These are phyloP conservation scores for Seminavis robusta DNA, from an alignment of 108 stramenopile genomes.

Conservation along the genomic window DNA sequence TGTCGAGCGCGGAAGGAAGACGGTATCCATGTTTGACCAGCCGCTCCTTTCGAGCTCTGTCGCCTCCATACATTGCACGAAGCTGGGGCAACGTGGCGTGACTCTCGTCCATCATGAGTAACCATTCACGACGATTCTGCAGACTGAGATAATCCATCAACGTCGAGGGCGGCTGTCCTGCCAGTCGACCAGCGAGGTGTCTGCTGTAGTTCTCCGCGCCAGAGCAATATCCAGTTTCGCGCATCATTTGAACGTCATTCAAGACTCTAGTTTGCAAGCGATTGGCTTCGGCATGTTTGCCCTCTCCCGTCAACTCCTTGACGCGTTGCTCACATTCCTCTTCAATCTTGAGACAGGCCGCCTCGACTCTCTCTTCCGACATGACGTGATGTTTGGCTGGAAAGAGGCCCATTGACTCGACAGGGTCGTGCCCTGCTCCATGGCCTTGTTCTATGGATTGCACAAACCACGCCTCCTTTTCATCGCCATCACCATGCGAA, in stretches of 20 bases:
- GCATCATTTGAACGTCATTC: slow-evolving; percentile 51
- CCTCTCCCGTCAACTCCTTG: slow-evolving; percentile 25
- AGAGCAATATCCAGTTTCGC: slow-evolving; percentile 56
- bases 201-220: slow-evolving; percentile 79
- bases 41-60: slow-evolving; percentile 52
- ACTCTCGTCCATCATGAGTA: slow-evolving; percentile 72
- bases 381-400: slow-evolving; percentile 71
- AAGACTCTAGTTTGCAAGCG: slow-evolving; percentile 52
- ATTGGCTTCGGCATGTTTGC: slow-evolving; percentile 45
- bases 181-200: slow-evolving; percentile 49
- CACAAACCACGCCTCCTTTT: too few relatives aligned
- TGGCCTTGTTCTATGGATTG: slow-evolving; percentile 14
- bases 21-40: slow-evolving; percentile 78
- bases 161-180: slow-evolving; percentile 60
- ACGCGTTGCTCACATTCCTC: slow-evolving; percentile 47
- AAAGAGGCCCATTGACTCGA: slow-evolving; percentile 41
- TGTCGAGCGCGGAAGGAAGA: slow-evolving; percentile 79
- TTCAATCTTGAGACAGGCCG: slow-evolving; percentile 41
- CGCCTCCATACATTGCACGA: slow-evolving; percentile 67
- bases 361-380: slow-evolving; percentile 35
- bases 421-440: slow-evolving; percentile 7
- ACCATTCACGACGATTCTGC: slow-evolving; percentile 40
- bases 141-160: slow-evolving; percentile 59
- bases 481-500: neutral
- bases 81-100: slow-evolving; percentile 79